phyloP scores from a whole-genome alignment of 306 rosid species.

The Glycyrrhiza uralensis region DNA sequence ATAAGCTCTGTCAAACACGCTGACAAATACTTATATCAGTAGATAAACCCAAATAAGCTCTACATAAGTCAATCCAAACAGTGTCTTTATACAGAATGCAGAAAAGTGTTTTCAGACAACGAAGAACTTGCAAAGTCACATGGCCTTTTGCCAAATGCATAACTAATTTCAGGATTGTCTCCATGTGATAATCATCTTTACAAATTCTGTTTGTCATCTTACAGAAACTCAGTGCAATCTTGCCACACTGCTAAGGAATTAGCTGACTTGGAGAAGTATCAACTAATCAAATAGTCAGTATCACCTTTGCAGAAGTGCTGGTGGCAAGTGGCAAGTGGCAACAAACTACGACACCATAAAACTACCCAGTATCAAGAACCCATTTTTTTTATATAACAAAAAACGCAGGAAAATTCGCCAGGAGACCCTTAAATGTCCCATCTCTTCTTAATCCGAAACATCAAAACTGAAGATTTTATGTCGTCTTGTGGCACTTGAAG shows the following conservation, averaged over 20 bases:
- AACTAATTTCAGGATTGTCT: background rate
- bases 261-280: conserved; percentile 2
- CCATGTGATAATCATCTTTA: conserved; percentile 8
- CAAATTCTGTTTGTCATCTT: conserved; percentile 15
- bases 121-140: background rate
- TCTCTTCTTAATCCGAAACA: conserved; percentile 94
- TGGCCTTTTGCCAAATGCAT: background rate
- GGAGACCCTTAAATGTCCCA: conserved; percentile 63
- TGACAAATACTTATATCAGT: no score
- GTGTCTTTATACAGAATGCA: no score
- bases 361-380: background rate
- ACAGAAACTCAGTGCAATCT: background rate
- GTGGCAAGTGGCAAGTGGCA: no score
- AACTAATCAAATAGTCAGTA: background rate
- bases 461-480: conserved; percentile 69
- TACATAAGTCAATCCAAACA: no score
- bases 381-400: background rate
- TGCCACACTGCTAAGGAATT: conserved; percentile 8
- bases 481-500: conserved; percentile 95
- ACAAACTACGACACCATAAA: background rate
- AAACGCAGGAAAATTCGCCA: background rate
- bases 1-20: no score
- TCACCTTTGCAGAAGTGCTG: background rate
- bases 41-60: no score
- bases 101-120: background rate